These are phyloP conservation scores for Striga hermonthica DNA, from an alignment of 305 asterid species.

Conservation along the genomic window DNA sequence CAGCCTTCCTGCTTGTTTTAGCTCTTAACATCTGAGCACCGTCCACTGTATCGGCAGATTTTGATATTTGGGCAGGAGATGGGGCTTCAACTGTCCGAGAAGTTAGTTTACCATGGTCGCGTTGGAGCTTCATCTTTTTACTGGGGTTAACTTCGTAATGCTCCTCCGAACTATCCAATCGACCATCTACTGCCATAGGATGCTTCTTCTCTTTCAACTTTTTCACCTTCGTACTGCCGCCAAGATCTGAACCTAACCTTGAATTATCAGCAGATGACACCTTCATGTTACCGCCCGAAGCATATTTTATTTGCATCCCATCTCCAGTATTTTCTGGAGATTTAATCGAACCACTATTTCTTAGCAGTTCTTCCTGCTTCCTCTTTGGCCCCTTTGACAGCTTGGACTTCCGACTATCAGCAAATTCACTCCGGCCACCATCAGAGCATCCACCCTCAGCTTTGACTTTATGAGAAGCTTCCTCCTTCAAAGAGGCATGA, in stretches of 20 bases:
- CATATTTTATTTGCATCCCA: conserved; percentile 28
- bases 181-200: conserved; percentile 35
- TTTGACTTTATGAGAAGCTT: conserved; percentile 33
- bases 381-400: conserved; percentile 37
- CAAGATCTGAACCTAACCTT: conserved; percentile 35
- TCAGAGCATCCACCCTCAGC: conserved; percentile 34
- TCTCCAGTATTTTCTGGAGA: conserved; percentile 38
- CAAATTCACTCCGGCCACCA: conserved; percentile 41
- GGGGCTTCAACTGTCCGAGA: conserved; percentile 36
- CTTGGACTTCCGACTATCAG: conserved; percentile 48
- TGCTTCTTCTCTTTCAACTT: conserved; percentile 44
- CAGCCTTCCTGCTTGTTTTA: conserved; percentile 38
- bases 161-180: conserved; percentile 37
- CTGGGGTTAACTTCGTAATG: conserved; percentile 39
- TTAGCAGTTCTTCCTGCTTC: conserved; percentile 44
- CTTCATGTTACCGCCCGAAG: conserved; percentile 39
- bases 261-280: conserved; percentile 39
- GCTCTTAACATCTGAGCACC: conserved; percentile 36
- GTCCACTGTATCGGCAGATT: conserved; percentile 38
- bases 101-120: conserved; percentile 44
- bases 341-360: conserved; percentile 34
- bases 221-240: conserved; percentile 46
- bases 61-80: conserved; percentile 45
- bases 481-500: conserved; percentile 30
- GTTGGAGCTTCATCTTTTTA: conserved; percentile 48